phyloP scores from a whole-genome alignment of 2,329 filamentous ascomycete species.

The Colletotrichum sp. region DNA sequence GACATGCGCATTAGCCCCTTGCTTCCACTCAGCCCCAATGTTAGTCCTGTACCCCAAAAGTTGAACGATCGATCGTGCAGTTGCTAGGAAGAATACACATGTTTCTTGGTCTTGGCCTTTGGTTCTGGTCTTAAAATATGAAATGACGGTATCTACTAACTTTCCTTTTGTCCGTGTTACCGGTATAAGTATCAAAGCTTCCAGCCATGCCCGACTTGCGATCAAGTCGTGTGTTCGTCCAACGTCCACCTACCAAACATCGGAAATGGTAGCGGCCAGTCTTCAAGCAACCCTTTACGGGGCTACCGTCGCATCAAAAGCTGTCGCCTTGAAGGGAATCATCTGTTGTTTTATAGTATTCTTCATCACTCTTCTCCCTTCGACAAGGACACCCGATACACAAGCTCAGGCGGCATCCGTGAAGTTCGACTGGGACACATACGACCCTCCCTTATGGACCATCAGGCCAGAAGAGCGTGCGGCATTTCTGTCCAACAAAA shows the following conservation, averaged over 20 bases:
- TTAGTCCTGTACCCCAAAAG: neutral
- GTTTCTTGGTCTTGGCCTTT: neutral
- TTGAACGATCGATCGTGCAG: neutral
- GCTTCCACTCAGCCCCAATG: neutral
- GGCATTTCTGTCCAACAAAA: neutral
- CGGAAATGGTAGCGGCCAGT: neutral
- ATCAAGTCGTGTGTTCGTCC: neutral
- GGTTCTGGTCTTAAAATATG: neutral
- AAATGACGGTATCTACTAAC: neutral
- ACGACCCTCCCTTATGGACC: neutral
- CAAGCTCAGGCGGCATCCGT: neutral
- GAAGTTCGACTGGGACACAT: neutral
- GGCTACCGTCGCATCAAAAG: neutral
- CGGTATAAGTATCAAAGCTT: neutral
- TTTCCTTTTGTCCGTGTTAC: neutral
- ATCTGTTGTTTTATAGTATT: neutral
- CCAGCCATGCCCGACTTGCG: neutral
- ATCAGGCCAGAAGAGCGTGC: neutral
- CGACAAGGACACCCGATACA: neutral
- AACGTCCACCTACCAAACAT: neutral
- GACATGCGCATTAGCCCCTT: neutral
- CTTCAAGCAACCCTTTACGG: neutral
- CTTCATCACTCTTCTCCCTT: neutral
- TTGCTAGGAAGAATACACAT: neutral
- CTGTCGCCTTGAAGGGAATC: neutral